phyloP scores from a whole-genome alignment of 2,329 filamentous ascomycete species.

The Phialophora macrospora region DNA sequence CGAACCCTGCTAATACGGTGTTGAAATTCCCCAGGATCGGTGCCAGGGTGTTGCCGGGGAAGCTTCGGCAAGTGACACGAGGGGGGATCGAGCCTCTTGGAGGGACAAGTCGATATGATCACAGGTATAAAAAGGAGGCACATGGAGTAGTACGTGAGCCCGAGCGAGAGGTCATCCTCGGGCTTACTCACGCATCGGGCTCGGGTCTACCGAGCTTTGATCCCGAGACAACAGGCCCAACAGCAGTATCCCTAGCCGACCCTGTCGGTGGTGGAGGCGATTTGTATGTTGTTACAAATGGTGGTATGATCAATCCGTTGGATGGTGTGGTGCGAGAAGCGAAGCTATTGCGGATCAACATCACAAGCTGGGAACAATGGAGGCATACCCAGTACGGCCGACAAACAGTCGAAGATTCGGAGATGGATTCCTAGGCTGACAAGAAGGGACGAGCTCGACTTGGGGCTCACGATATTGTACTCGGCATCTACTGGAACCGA shows the following conservation, averaged over 20 bases:
- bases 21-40: conserved; percentile 11
- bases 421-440: background rate
- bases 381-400: background rate
- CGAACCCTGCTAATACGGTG: conserved; percentile 17
- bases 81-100: background rate
- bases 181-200: background rate
- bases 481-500: background rate
- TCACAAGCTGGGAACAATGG: background rate
- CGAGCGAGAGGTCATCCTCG: conserved; percentile 10
- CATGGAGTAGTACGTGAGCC: background rate
- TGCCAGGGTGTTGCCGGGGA: background rate
- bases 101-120: background rate
- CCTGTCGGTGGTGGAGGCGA: background rate
- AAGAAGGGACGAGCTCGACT: background rate
- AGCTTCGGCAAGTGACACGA: background rate
- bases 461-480: background rate
- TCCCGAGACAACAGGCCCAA: conserved; percentile 2
- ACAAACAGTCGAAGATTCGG: background rate
- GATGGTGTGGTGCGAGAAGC: conserved; percentile 18
- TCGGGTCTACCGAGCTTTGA: background rate
- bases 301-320: conserved; percentile 13
- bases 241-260: conserved; percentile 2
- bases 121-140: background rate
- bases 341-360: conserved; percentile 1
- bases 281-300: conserved; percentile 15